Conservation (phyloP, 495 filamentous ascomycete genomes). For the Umbilicaria muhlenbergii region DNA sequence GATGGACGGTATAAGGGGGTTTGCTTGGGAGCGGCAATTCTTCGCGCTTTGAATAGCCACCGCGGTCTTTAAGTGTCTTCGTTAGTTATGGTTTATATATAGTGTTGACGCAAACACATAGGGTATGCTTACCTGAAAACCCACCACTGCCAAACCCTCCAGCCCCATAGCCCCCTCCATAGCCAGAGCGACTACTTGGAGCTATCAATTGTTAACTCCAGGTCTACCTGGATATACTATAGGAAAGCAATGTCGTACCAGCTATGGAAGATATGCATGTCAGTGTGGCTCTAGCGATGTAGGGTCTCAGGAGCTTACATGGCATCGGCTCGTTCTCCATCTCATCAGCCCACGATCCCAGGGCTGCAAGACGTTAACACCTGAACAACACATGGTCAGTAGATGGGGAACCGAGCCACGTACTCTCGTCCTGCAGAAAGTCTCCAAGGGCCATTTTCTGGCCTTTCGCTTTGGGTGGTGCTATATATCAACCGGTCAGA, state of each 20-base stretch:
- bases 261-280: constrained; percentile 8
- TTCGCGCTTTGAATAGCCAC: constrained; percentile 58
- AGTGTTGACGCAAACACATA: neutral
- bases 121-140: constrained; percentile 13
- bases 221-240: neutral
- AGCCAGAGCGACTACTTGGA: constrained; percentile 21
- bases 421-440: constrained; percentile 81
- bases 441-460: constrained; percentile 89
- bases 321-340: constrained; percentile 72
- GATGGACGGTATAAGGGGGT: constrained; percentile 87
- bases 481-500: constrained; percentile 35
- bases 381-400: constrained; percentile 6
- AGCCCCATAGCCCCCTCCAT: constrained; percentile 30
- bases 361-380: constrained; percentile 40
- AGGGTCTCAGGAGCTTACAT: constrained; percentile 35
- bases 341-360: constrained; percentile 96
- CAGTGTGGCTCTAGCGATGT: neutral
- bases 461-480: constrained; percentile 70
- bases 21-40: constrained; percentile 74
- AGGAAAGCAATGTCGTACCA: constrained; percentile 8
- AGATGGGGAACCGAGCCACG: constrained; percentile 18
- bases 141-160: constrained; percentile 4
- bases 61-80: constrained; percentile 6
- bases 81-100: neutral
- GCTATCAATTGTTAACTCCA: constrained; percentile 17